Evolutionary conservation across 805 yeast species (phyloP), one percentile per base, ranked within the genome.

Genomic region (Wickerhamomyces chaumierensis): DNA sequence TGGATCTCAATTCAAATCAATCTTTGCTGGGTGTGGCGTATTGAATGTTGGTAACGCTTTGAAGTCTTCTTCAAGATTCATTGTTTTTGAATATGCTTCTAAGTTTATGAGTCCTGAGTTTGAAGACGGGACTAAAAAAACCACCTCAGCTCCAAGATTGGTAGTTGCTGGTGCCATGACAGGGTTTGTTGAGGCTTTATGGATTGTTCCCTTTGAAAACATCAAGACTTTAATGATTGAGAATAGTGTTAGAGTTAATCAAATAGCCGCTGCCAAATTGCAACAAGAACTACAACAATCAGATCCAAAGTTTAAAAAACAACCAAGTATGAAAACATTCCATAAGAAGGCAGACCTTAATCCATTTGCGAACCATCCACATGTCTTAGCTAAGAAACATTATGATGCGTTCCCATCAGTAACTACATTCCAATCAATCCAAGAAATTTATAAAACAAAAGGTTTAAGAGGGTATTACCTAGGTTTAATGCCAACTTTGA

Each of bases 181-280:
- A 5, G 97, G 95, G 2, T 67, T 81, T 41, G 62, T 79, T 34
- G 97, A 92, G 57, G 78, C 94, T 2, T 45, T 87, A 27, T 73
- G 82, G 69, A 75, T 90, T 18, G 82, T 92, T 16, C 98, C 97
- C 0, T 88, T 90, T 56, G 98, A 90, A 53, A 83, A 80, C 51
- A 67, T 86, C 47, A 86, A 86, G 53, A 78, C 82, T 2, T 69
- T 81, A 8, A 73, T 83, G 83, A 78, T 86, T 43, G 94, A 85
- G 50, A 78, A 81, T 52, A 44, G 54, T 36, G 51, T 48, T 35
- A 37, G 39, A 39, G 39, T 18, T 5, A 54, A 53, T 8, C 42
- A 48, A 18, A 60, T 60, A 7, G 50, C 65, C 13, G 63, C 61
- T 2, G 46, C 53, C 5, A 45, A 53, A 5, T 35, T 41, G 18